Conservation (phyloP, 2,329 filamentous ascomycete species). For the Diplodia mutila region DNA sequence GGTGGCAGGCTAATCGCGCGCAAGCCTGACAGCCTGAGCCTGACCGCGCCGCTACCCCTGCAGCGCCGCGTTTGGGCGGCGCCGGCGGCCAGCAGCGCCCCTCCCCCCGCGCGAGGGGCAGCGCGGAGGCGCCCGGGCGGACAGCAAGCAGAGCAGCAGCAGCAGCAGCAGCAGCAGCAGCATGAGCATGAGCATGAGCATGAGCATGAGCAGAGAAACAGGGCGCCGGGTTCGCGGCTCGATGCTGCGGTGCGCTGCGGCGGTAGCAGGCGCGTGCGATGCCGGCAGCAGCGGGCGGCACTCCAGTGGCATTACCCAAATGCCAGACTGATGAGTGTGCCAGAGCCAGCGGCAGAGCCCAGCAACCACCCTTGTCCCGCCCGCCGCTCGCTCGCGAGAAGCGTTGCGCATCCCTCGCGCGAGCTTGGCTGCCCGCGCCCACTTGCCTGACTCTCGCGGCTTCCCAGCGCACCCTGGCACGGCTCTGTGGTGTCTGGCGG, state of each 20-base stretch:
- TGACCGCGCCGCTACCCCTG: conserved; percentile 7
- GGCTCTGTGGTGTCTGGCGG: conserved; percentile 5
- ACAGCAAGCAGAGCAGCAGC: background rate
- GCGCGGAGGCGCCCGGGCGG: background rate
- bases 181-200: background rate
- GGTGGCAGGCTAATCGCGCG: conserved; percentile 9
- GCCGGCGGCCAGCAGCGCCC: background rate
- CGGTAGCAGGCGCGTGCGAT: conserved; percentile 1
- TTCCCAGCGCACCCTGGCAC: conserved; percentile 10
- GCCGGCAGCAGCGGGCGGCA: background rate
- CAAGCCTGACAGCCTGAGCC: conserved; percentile 19
- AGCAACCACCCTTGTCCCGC: conserved; percentile 8
- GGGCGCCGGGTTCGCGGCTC: conserved; percentile 12
- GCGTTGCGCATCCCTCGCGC: conserved; percentile 23
- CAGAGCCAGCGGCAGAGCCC: background rate
- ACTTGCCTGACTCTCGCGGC: conserved; percentile 7
- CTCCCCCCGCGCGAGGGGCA: background rate
- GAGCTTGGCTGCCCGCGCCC: conserved; percentile 16
- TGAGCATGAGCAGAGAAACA: background rate
- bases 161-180: background rate
- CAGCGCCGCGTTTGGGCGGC: conserved; percentile 11
- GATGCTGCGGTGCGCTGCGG: conserved; percentile 18
- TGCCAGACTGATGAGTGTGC: background rate
- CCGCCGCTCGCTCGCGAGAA: conserved; percentile 12
- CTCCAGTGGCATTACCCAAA: background rate